These are phyloP conservation scores for Debaryomyces coudertii DNA, from an alignment of 1,139 yeast species.

Conservation along the genomic window DNA sequence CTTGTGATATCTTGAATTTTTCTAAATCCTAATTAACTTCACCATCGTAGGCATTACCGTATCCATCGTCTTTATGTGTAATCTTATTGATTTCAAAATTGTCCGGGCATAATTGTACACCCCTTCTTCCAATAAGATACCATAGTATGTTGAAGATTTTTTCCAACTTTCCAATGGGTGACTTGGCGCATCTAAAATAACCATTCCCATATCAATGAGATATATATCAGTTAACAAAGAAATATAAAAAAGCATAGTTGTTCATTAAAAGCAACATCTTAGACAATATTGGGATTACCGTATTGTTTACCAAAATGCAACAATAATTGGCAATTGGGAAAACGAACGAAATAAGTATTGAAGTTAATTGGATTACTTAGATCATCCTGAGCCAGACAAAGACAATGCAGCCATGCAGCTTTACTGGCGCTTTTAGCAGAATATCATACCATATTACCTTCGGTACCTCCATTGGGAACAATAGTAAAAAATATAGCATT, in stretches of 20 bases:
- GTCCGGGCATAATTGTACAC: constrained; percentile 55
- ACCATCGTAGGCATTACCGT: constrained; percentile 25
- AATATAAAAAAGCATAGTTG: constrained; percentile 57
- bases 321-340: constrained; percentile 60
- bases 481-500: constrained; percentile 49
- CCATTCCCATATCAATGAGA: constrained; percentile 53
- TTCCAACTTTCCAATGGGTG: constrained; percentile 59
- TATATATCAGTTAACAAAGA: constrained; percentile 49
- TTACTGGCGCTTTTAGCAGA: constrained; percentile 46
- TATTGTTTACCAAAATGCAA: constrained; percentile 64
- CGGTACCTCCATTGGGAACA: constrained; percentile 48
- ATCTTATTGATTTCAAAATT: constrained; percentile 48
- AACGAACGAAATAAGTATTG: constrained; percentile 59
- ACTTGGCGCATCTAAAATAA: constrained; percentile 58
- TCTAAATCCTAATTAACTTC: constrained; percentile 24
- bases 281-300: constrained; percentile 61
- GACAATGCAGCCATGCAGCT: constrained; percentile 57
- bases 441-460: constrained; percentile 31
- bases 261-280: constrained; percentile 51
- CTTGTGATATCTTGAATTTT: constrained; percentile 15
- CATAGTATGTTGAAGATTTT: constrained; percentile 61
- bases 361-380: constrained; percentile 61
- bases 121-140: constrained; percentile 58
- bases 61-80: constrained; percentile 16
- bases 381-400: constrained; percentile 62